Evolutionary conservation across 352 stramenopile genomes (phyloP).

Genomic region (Nannochloropsis limnetica): DNA sequence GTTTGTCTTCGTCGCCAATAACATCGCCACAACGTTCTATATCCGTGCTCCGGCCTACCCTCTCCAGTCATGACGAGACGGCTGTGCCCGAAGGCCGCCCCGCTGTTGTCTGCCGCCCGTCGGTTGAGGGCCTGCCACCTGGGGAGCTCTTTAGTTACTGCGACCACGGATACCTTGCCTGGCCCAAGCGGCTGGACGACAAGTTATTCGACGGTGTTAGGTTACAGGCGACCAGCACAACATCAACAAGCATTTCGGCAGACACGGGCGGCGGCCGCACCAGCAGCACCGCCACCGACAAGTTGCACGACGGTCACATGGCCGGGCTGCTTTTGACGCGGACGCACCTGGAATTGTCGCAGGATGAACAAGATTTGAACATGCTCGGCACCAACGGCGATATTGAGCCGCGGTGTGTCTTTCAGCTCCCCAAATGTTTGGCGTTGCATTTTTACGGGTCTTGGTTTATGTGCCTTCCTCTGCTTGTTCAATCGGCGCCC

Average conservation of each 20-base stretch:
- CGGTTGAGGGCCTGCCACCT: not conserved
- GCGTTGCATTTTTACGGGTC: slow-evolving; percentile 31
- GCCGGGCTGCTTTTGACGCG: slow-evolving; percentile 19
- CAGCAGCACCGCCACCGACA: not conserved
- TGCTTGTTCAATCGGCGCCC: not conserved
- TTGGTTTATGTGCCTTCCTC: slow-evolving; percentile 11
- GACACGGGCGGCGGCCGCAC: not conserved
- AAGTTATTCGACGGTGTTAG: not conserved
- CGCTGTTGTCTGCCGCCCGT: not conserved
- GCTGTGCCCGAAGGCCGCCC: not conserved
- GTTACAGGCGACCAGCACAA: not conserved
- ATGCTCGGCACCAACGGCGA: not conserved
- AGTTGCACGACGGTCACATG: slow-evolving; percentile 30
- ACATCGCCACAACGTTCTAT: not conserved
- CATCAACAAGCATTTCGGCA: not conserved
- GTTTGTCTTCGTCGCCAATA: not conserved
- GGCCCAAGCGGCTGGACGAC: not conserved
- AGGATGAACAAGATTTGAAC: slow-evolving; percentile 24
- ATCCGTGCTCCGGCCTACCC: too few relatives aligned
- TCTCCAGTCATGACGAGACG: not conserved
- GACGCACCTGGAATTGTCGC: slow-evolving; percentile 11
- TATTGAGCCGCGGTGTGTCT: not conserved
- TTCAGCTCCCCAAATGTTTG: not conserved
- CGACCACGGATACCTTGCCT: slow-evolving; percentile 1
- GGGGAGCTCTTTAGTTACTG: not conserved